Percentiles rank a stretch among this genome's conserved stretches.
phyloP scores from a whole-genome alignment of 75 land plant species.

The Sequoia sempervirens region DNA sequence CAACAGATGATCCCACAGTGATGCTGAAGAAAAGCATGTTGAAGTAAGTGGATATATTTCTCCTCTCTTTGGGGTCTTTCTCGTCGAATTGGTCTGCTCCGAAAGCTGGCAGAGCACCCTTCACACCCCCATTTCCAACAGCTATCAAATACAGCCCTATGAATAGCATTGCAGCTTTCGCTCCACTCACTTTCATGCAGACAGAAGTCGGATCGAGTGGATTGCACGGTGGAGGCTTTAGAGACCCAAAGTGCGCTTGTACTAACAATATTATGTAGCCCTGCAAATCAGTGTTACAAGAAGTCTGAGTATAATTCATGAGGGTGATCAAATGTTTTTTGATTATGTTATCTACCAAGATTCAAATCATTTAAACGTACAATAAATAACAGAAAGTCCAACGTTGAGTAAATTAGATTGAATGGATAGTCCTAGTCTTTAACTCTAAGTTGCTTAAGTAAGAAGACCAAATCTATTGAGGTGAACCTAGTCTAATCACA shows the following conservation, averaged over 20 bases:
- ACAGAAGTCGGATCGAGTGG: neutral
- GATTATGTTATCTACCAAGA: too few species aligned
- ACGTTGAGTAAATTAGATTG: too few species aligned
- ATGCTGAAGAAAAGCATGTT: conserved; percentile 87
- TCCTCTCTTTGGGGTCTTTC: conserved; percentile 45
- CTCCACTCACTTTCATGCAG: neutral
- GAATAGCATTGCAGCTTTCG: neutral
- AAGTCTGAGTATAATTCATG: too few species aligned
- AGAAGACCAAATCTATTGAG: too few species aligned
- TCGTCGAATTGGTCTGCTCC: conserved; percentile 93
- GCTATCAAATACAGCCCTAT: neutral
- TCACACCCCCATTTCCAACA: conserved; percentile 75
- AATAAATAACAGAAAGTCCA: too few species aligned
- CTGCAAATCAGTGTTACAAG: neutral
- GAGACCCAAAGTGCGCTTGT: neutral
- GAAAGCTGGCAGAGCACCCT: conserved; percentile 69
- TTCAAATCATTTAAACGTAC: too few species aligned
- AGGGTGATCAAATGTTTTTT: too few species aligned
- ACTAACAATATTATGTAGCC: neutral
- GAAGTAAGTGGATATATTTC: conserved; percentile 69
- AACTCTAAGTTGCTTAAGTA: too few species aligned
- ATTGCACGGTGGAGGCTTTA: neutral
- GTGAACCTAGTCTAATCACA: too few species aligned
- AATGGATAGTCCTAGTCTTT: too few species aligned
- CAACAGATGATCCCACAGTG: conserved; percentile 55